phyloP scores from a whole-genome alignment of 192 early-diverging fungal species.

The Dissophora globulifera region DNA sequence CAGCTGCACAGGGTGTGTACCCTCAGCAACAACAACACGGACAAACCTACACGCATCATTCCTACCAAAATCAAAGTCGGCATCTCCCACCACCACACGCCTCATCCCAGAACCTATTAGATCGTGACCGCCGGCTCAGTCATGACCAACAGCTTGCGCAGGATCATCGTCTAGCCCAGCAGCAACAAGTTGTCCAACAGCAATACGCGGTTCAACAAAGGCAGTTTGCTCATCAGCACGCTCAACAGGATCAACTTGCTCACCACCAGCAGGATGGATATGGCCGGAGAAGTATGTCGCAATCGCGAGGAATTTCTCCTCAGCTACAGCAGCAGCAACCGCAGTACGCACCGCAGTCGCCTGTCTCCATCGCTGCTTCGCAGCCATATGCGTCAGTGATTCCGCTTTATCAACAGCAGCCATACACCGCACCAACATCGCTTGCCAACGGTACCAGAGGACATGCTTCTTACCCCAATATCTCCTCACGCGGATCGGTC shows the following conservation, averaged over 20 bases:
- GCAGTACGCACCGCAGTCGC: slow-evolving; percentile 17
- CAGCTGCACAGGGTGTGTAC: slow-evolving; percentile 4
- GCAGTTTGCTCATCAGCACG: slow-evolving; percentile 16
- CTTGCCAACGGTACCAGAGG: slow-evolving; percentile 15
- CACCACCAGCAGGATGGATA: slow-evolving; percentile 7
- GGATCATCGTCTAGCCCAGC: slow-evolving; percentile 13
- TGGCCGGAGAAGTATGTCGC: slow-evolving; percentile 24
- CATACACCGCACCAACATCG: slow-evolving; percentile 9
- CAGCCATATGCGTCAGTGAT: slow-evolving; percentile 7
- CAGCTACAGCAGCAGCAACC: slow-evolving; percentile 12
- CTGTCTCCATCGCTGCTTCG: slow-evolving; percentile 15
- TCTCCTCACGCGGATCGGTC: slow-evolving; percentile 13
- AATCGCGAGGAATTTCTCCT: neutral
- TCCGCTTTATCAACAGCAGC: slow-evolving; percentile 12
- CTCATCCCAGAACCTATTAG: slow-evolving; percentile 1
- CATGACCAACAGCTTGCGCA: slow-evolving; percentile 4
- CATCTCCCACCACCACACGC: slow-evolving; percentile 8
- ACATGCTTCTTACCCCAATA: slow-evolving; percentile 9
- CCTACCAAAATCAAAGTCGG: slow-evolving; percentile 5
- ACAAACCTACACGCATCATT: neutral
- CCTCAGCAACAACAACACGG: slow-evolving; percentile 15
- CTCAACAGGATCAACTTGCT: slow-evolving; percentile 11
- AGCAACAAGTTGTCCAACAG: slow-evolving; percentile 23
- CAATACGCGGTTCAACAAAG: slow-evolving; percentile 13
- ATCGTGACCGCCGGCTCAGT: neutral